These are phyloP conservation scores for Russula sp. DNA, from an alignment of 768 basidiomycete species.

Conservation along the genomic window DNA sequence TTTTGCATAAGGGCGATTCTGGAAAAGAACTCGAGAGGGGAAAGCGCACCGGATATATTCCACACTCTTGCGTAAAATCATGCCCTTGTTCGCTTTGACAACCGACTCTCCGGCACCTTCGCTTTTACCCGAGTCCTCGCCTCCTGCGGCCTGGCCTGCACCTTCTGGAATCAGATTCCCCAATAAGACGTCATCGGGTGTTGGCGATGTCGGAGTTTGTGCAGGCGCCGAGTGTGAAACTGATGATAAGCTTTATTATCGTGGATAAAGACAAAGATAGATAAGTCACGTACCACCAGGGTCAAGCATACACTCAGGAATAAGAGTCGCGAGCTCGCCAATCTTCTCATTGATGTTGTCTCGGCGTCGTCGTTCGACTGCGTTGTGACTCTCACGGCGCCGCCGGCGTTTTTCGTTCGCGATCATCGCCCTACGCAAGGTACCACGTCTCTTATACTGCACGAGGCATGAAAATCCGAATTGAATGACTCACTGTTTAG, in stretches of 20 bases:
- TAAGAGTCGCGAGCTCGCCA: constrained; percentile 79
- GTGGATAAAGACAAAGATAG: constrained; percentile 3
- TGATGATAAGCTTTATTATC: not conserved
- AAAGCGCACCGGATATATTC: constrained; percentile 45
- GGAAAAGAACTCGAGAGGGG: constrained; percentile 2
- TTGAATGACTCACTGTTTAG: constrained; percentile 40
- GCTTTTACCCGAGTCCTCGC: constrained; percentile 35
- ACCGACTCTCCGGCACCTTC: constrained; percentile 41
- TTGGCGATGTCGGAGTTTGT: constrained; percentile 30
- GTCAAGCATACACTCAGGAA: constrained; percentile 84
- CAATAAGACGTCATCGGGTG: constrained; percentile 29
- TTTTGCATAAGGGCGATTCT: not conserved
- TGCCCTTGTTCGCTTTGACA: constrained; percentile 92
- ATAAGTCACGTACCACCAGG: constrained; percentile 40
- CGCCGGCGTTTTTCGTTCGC: constrained; percentile 82
- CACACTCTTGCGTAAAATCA: constrained; percentile 75
- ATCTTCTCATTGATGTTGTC: constrained; percentile 98
- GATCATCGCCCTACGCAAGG: constrained; percentile 44
- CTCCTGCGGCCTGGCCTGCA: constrained; percentile 6
- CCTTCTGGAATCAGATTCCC: constrained; percentile 29
- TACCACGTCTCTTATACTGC: not conserved
- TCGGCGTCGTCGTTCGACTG: constrained; percentile 80
- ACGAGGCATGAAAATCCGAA: not conserved
- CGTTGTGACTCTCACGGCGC: constrained; percentile 85
- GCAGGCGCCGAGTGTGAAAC: constrained; percentile 9